Base-by-base conservation (phyloP, 108 stramenopile species). In the Tribonema minus region DNA sequence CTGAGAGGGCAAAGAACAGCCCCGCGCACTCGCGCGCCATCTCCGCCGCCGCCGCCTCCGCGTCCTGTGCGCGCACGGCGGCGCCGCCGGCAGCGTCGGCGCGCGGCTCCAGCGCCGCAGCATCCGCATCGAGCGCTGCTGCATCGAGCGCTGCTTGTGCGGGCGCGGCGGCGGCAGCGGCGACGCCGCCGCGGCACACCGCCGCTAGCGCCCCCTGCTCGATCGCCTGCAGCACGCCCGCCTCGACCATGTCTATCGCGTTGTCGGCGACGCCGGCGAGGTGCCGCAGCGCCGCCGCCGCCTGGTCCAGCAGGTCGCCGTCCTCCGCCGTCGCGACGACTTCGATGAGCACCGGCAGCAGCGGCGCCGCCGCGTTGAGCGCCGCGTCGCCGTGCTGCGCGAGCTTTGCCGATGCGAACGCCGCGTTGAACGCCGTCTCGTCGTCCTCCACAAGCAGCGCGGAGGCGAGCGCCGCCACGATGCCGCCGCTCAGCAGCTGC, bases 341-440 rank as follows among this genome's bases (percentile, higher is more conserved):
- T 54, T 54, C 46, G 20, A 5, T 5, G 29, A 62, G 5, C 30
- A 6, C 5, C 27, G 9, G 61, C 30, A 62, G 27, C 29, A 62
- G 9, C 9, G 4, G 61, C 3, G 61, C 5, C 61, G 61, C 61
- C 4, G 37, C 61, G 25, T 31, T 46, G 59, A 15, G 58, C 62
- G 28, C 46, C 20, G 46, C 46, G 20, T 54, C 46, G 20, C 20
- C 46, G 20, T 9, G 9, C 9, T 54, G 70, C 34, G 90, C 86
- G 39, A 92, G 76, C 87, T 91, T 91, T 80, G 83, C 88, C 26
- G 90, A 68, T 1, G 90, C 89, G 72, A 81, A 92, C 65, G 87
- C 84, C 3, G 88, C 88, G 70, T 91, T 86, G 70, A 92, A 88
- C 26, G 84, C 72, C 41, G 90, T 85, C 67, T 92, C 91, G 36